Evolutionary conservation across 495 filamentous ascomycete genomes (phyloP).

Genomic region (Penicillium samsonianum): DNA sequence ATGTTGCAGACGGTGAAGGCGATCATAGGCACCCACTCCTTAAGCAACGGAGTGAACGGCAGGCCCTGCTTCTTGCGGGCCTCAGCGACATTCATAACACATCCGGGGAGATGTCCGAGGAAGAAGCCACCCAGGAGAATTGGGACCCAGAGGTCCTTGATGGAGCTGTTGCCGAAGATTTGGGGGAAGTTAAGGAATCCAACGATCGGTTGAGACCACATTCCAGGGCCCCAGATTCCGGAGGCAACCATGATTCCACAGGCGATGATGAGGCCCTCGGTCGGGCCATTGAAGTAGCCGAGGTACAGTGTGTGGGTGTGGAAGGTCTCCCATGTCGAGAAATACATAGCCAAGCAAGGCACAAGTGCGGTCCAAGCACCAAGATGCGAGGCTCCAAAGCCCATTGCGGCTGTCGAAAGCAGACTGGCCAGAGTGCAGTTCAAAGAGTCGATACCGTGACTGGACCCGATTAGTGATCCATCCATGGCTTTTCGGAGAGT

Average conservation of each 20-base stretch:
- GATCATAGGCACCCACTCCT: conserved; percentile 92
- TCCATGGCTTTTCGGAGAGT: conserved; percentile 2
- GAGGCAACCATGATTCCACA: conserved; percentile 81
- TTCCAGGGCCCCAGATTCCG: conserved; percentile 81
- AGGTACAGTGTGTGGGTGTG: conserved; percentile 98
- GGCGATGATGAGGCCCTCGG: conserved; percentile 90
- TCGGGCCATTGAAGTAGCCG: conserved; percentile 95
- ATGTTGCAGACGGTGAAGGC: conserved; percentile 72
- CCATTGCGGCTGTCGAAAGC: conserved; percentile 88
- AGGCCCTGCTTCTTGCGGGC: conserved; percentile 71
- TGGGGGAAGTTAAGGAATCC: conserved; percentile 60
- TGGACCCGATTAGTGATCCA: conserved; percentile 40
- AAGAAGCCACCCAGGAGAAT: conserved; percentile 73
- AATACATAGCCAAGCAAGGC: conserved; percentile 96
- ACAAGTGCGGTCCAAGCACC: conserved; percentile 90
- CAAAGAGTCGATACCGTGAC: conserved; percentile 94
- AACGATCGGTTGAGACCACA: conserved; percentile 77
- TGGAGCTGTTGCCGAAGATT: conserved; percentile 63
- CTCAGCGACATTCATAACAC: conserved; percentile 76
- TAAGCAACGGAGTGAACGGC: conserved; percentile 80
- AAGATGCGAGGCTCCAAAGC: conserved; percentile 73
- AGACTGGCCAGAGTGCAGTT: conserved; percentile 94
- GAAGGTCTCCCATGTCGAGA: conserved; percentile 99
- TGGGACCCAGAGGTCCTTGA: conserved; percentile 86
- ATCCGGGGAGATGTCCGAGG: conserved; percentile 75